Evolutionary conservation across 306 rosid species (phyloP).

Genomic region (Vigna mungo): DNA sequence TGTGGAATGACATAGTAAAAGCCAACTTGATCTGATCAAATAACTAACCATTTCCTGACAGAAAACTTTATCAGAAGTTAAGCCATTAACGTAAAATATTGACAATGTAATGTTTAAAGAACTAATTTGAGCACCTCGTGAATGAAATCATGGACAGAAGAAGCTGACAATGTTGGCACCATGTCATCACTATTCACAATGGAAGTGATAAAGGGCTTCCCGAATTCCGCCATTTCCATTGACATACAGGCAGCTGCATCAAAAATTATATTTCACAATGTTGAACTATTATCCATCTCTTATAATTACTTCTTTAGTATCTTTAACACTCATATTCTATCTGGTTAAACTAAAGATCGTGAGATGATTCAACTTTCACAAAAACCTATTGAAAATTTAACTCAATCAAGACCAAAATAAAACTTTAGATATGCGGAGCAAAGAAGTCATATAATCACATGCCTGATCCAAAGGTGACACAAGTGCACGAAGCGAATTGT

Average conservation of each 20-base stretch:
- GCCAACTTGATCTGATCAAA: background rate
- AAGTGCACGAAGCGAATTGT: slow-evolving; percentile 71
- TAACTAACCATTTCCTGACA: background rate
- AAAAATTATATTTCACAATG: background rate
- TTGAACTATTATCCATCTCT: no score
- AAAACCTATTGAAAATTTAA: no score
- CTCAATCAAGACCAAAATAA: no score
- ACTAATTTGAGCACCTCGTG: background rate
- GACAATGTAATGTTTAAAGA: background rate
- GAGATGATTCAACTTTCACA: no score
- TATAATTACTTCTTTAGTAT: no score
- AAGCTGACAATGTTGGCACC: background rate
- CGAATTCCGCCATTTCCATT: background rate
- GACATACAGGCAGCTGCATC: background rate
- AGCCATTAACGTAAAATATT: no score
- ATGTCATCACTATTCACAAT: background rate
- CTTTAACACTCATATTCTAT: no score
- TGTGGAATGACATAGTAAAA: background rate
- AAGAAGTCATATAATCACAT: no score
- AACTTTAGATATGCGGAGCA: no score
- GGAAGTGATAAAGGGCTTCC: background rate
- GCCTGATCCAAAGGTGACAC: slow-evolving; percentile 51
- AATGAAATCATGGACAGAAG: background rate
- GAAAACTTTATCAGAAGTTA: no score
- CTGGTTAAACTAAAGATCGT: no score